These are phyloP conservation scores for Halenospora varia DNA, from an alignment of 495 filamentous ascomycete species.

Conservation along the genomic window DNA sequence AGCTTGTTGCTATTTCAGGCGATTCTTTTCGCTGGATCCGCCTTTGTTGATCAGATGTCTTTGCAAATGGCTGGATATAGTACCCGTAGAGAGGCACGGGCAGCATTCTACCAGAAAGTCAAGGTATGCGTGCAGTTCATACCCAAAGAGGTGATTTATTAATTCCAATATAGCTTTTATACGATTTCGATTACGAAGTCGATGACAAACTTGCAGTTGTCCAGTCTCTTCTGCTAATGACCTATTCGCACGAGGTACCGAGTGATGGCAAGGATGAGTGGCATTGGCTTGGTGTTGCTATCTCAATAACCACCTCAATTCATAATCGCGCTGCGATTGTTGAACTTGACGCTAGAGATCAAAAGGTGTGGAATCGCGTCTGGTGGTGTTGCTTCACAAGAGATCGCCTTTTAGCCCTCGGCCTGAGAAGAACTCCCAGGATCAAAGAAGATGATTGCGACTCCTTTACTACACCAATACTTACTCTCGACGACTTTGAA, in stretches of 20 bases:
- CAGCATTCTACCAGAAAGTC: slow-evolving; percentile 70
- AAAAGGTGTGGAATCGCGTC: slow-evolving; percentile 78
- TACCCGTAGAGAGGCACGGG: slow-evolving; percentile 66
- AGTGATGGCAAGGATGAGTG: slow-evolving; percentile 84
- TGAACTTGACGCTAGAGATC: slow-evolving; percentile 60
- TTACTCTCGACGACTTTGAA: slow-evolving; percentile 77
- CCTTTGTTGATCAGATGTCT: slow-evolving; percentile 61
- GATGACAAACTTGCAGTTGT: slow-evolving; percentile 71
- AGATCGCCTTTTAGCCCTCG: slow-evolving; percentile 81
- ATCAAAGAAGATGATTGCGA: slow-evolving; percentile 86
- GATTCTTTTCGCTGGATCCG: slow-evolving; percentile 16
- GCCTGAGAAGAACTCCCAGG: slow-evolving; percentile 79
- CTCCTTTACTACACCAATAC: slow-evolving; percentile 59
- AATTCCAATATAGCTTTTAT: slow-evolving; percentile 48
- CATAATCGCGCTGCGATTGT: slow-evolving; percentile 71
- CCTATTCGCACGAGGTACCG: slow-evolving; percentile 82
- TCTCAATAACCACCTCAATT: slow-evolving; percentile 73
- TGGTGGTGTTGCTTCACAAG: slow-evolving; percentile 93
- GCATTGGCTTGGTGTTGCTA: slow-evolving; percentile 84
- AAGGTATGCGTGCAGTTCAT: slow-evolving; percentile 42
- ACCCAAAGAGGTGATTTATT: slow-evolving; percentile 33
- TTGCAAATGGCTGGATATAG: slow-evolving; percentile 65
- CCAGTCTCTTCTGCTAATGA: slow-evolving; percentile 77
- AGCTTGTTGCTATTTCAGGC: slow-evolving; percentile 52
- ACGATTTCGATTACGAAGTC: slow-evolving; percentile 77